Conservation (phyloP, 2,329 filamentous ascomycete genomes). For the Dothidotthia symphoricarpi region DNA sequence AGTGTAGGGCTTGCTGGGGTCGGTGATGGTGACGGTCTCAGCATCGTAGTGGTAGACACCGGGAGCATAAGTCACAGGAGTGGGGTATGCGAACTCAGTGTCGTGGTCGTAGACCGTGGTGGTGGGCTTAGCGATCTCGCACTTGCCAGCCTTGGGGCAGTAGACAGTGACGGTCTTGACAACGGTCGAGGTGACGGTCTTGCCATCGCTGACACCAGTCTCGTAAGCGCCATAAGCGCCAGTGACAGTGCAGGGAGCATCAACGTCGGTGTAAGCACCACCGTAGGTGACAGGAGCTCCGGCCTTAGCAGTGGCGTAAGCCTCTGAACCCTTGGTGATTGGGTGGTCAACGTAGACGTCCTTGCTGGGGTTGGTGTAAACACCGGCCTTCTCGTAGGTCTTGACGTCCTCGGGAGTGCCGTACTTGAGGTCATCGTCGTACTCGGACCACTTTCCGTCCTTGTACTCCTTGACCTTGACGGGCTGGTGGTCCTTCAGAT, state of each 20-base stretch:
- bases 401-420: constrained; percentile 26
- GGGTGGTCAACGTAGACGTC: constrained; percentile 23
- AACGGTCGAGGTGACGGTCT: constrained; percentile 24
- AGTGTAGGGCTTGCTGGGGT: constrained; percentile 27
- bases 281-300: constrained; percentile 29
- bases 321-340: constrained; percentile 22
- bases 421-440: constrained; percentile 22
- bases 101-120: constrained; percentile 27
- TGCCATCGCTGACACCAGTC: constrained; percentile 13
- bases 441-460: constrained; percentile 30
- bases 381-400: constrained; percentile 30
- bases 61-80: constrained; percentile 21
- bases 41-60: constrained; percentile 30
- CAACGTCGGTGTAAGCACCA: constrained; percentile 21
- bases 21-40: constrained; percentile 37
- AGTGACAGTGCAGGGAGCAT: constrained; percentile 26
- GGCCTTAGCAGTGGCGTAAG: constrained; percentile 21
- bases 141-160: constrained; percentile 23
- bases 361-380: constrained; percentile 31
- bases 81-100: constrained; percentile 28
- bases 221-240: constrained; percentile 25
- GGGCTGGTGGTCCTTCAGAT: constrained; percentile 24
- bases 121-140: constrained; percentile 37
- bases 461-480: constrained; percentile 33
- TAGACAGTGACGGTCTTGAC: constrained; percentile 26